Base-by-base conservation (phyloP, 257 asterid genomes). In the Plantago major region DNA sequence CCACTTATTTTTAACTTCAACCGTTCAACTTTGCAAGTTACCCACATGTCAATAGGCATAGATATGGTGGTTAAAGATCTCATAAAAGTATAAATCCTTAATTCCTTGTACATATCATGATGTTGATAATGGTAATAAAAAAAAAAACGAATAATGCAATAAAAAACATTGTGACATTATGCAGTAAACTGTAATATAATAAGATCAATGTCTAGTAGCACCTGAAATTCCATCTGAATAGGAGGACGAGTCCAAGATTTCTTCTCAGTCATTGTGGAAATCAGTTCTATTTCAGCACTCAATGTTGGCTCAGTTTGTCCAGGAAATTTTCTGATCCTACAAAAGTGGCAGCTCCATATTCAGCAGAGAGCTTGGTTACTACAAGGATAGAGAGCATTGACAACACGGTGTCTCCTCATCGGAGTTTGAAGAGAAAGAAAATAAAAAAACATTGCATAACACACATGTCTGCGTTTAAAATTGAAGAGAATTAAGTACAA, bases 151-250 rank as follows among this genome's bases (percentile, higher is more conserved):
- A 18, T 40, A 13, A 71, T 38, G 19, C 22, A 10, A 10, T 47
- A 18, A 54, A 14, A 53, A 49, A 58, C 7, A 51, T 18, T 30
- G 40, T 47, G 65, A 64, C 49, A 45, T 58, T 28, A 17, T 9
- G 46, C 60, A 42, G 50, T 67, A 43, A 66, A 60, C 63, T 9
- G 52, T 6, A 42, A 30, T 33, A 42, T 30, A 44, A 26, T 11
- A 44, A 70, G 5, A 57, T 62, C 43, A 66, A 52, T 63, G 46
- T 60, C 57, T 43, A 64, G 48, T 62, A 55, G 33, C 40, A 89
- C 99, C 99, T 93, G 99, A 76, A 93, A 93, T 80, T 93, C 99
- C 99, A 93, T 93, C 81, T 93, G 96, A 82, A 93, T 93, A 30
- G 99, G 99, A 70, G 99, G 99, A 62, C 97, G 81, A 22, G 97